Conservation (phyloP, 495 filamentous ascomycete genomes). For the Penicillium verhagenii region DNA sequence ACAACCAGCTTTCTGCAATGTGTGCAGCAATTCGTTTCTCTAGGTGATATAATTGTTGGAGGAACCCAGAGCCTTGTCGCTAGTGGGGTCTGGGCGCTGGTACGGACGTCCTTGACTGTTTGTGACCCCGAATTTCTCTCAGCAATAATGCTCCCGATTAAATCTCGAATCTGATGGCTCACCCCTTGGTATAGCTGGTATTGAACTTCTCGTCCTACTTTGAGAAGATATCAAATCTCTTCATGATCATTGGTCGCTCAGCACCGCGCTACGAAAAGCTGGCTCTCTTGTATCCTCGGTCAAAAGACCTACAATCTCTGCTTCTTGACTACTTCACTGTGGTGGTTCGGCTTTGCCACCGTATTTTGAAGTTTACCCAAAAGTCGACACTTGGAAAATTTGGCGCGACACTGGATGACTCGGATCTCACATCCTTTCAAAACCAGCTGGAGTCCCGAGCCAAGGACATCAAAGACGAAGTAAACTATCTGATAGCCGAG, state of each 20-base stretch:
- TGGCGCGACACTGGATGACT: conserved; percentile 11
- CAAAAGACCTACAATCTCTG: conserved; percentile 32
- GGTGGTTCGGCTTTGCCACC: conserved; percentile 39
- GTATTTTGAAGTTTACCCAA: conserved; percentile 33
- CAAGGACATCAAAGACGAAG: conserved; percentile 36
- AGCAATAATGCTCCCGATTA: not conserved
- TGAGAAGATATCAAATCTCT: conserved; percentile 39
- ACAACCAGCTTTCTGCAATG: conserved; percentile 41
- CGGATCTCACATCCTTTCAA: conserved; percentile 26
- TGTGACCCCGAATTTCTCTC: not conserved
- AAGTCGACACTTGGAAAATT: conserved; percentile 36
- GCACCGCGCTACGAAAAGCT: conserved; percentile 42
- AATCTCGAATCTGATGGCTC: not conserved
- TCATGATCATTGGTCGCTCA: conserved; percentile 40
- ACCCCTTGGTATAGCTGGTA: not conserved
- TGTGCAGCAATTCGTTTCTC: conserved; percentile 42
- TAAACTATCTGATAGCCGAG: conserved; percentile 18
- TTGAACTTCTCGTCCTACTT: conserved; percentile 23
- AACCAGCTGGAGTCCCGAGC: conserved; percentile 36
- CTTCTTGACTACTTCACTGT: conserved; percentile 46
- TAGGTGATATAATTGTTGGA: conserved; percentile 44
- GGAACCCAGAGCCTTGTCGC: conserved; percentile 45
- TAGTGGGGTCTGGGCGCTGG: conserved; percentile 42
- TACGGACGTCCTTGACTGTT: conserved; percentile 40
- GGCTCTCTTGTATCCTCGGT: conserved; percentile 39